Conservation (phyloP, 2,329 filamentous ascomycete species). For the Claviceps arundinis region DNA sequence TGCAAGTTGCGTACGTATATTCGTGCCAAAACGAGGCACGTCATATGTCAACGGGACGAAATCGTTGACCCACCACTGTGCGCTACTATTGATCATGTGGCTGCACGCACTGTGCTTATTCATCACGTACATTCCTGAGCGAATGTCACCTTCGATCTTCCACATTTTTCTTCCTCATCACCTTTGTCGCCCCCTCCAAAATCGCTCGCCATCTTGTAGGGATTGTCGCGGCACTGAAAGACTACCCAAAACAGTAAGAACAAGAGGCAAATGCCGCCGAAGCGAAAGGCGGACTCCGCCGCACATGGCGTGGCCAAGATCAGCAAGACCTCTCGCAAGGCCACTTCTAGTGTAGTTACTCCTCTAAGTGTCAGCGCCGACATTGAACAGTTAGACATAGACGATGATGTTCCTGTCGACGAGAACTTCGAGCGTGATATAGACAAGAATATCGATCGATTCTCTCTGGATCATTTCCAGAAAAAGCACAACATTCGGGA, state of each 20-base stretch:
- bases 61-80: background rate
- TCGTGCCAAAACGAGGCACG: background rate
- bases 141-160: background rate
- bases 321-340: conserved; percentile 41
- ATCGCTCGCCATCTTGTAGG: background rate
- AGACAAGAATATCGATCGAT: conserved; percentile 46
- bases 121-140: background rate
- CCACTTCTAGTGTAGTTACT: conserved; percentile 47
- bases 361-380: conserved; percentile 43
- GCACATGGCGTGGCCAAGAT: conserved; percentile 38
- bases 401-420: conserved; percentile 37
- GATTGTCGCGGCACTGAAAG: conserved; percentile 10
- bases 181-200: background rate
- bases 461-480: conserved; percentile 40
- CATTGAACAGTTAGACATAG: conserved; percentile 29
- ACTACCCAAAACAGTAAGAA: background rate
- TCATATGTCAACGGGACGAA: no score
- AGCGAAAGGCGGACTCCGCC: conserved; percentile 50
- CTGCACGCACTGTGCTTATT: background rate
- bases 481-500: conserved; percentile 30
- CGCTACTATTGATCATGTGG: background rate
- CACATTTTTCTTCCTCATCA: background rate
- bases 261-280: conserved; percentile 44
- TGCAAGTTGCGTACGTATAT: background rate
- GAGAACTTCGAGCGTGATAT: conserved; percentile 40